phyloP scores from a whole-genome alignment of 352 stramenopile genomes.

The Pythium aquatile region DNA sequence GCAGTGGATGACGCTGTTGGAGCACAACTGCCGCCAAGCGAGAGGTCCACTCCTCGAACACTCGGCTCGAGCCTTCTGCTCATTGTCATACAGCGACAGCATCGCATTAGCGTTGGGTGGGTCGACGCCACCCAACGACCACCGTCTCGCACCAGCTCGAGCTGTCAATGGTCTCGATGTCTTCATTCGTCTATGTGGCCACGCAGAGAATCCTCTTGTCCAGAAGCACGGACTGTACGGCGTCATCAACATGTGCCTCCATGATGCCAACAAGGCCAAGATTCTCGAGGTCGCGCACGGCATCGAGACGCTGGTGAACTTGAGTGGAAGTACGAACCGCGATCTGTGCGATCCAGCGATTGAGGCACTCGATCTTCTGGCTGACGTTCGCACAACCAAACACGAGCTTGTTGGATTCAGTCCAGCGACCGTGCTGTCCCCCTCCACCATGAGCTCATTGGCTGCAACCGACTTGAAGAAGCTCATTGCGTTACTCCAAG shows the following conservation, averaged over 20 bases:
- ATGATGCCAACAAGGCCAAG: constrained; percentile 79
- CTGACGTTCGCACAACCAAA: constrained; percentile 57
- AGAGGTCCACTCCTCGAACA: constrained; percentile 53
- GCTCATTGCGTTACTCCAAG: constrained; percentile 59
- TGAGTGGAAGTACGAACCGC: constrained; percentile 58
- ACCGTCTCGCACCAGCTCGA: constrained; percentile 1
- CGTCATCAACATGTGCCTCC: constrained; percentile 81
- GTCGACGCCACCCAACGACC: constrained; percentile 9
- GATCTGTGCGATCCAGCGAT: constrained; percentile 69
- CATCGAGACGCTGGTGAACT: constrained; percentile 77
- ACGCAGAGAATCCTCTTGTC: constrained; percentile 31
- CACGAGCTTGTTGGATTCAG: constrained; percentile 29
- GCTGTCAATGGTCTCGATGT: constrained; percentile 38
- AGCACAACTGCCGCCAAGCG: constrained; percentile 41
- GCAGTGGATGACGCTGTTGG: constrained; percentile 59
- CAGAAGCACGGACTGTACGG: constrained; percentile 70
- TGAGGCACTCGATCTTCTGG: constrained; percentile 74
- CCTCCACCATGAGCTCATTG: constrained; percentile 28
- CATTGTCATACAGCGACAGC: constrained; percentile 79
- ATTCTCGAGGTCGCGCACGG: constrained; percentile 71
- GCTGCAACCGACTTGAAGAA: constrained; percentile 58
- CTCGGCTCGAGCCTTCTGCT: constrained; percentile 70
- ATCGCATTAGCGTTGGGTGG: constrained; percentile 61
- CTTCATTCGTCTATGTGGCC: constrained; percentile 50
- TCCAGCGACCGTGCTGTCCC: constrained; percentile 15